Percentiles rank a stretch among this genome's conserved stretches.
Evolutionary conservation across 1,284 basidiomycete species (phyloP).

Genomic region (Fomes fomentarius): DNA sequence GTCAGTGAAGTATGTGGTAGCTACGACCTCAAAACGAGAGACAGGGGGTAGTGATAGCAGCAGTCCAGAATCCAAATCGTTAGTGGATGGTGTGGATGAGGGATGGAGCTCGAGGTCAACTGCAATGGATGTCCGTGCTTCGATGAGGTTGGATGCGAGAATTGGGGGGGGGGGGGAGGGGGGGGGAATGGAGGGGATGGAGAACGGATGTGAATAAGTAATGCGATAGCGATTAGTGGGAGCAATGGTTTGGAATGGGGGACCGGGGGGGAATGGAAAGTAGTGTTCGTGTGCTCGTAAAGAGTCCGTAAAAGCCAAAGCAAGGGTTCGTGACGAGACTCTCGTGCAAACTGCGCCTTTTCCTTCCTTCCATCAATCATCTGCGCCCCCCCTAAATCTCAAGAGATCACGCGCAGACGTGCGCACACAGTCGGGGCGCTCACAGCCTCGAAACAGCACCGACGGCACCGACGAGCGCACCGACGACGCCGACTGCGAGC

Average conservation of each 20-base stretch:
- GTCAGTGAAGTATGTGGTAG: too few relatives aligned
- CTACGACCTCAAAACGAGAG: too few relatives aligned
- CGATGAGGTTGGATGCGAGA: background rate
- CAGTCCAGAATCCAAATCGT: too few relatives aligned
- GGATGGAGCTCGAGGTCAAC: too few relatives aligned
- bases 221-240: background rate
- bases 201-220: background rate
- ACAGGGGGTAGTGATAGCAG: too few relatives aligned
- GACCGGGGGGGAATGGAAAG: background rate
- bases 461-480: constrained; percentile 25
- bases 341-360: too few relatives aligned
- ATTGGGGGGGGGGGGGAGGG: background rate
- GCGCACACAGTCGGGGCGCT: background rate
- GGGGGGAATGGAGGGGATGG: background rate
- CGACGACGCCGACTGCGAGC: constrained; percentile 21
- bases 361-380: too few relatives aligned
- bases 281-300: background rate
- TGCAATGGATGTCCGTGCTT: too few relatives aligned
- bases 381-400: background rate
- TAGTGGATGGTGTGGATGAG: too few relatives aligned
- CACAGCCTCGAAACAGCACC: constrained; percentile 24
- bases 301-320: background rate
- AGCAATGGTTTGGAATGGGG: background rate
- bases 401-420: background rate
- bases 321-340: background rate